Base-by-base conservation (phyloP, 2,329 filamentous ascomycete species). In the Xylariales sp. region DNA sequence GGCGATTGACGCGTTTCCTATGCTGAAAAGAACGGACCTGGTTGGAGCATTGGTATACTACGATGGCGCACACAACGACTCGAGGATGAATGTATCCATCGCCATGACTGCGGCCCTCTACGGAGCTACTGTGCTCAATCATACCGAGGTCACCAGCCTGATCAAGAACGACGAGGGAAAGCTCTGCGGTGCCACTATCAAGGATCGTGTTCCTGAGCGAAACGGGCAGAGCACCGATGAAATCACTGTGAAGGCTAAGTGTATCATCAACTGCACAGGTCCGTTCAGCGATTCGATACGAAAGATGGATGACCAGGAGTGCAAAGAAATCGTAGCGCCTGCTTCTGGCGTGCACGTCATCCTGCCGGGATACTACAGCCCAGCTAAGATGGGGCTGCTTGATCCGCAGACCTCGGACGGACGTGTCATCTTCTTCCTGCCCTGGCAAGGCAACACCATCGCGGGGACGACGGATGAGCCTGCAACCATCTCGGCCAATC, bases 361-460 rank as follows among this genome's bases (percentile, higher is more conserved):
- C 49, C 78, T 95, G 3, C 88, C 88, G 16, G 88, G 88, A 35
- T 94, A 93, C 69, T 93, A 85, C 70, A 86, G 83, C 54, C 88
- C 88, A 31, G 76, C 82, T 15, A 84, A 89, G 57, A 93, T 94
- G 87, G 88, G 88, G 46, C 73, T 94, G 29, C 86, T 94, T 53
- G 88, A 95, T 55, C 88, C 88, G 4, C 80, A 81, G 29, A 93
- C 88, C 2, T 94, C 88, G 1, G 88, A 94, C 57, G 88, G 88
- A 15, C 80, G 88, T 59, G 88, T 94, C 37, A 91, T 94, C 57
- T 94, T 94, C 78, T 94, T 95, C 74, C 73, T 94, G 29, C 88
- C 88, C 16, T 94, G 88, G 88, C 88, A 94, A 67, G 88, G 88
- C 36, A 93, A 93, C 66, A 94, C 88, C 11, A 93, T 94, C 57